Percentiles rank a stretch among this genome's conserved stretches.
Evolutionary conservation across 2,329 filamentous ascomycete genomes (phyloP).

Genomic region (Xylaria multiplex): DNA sequence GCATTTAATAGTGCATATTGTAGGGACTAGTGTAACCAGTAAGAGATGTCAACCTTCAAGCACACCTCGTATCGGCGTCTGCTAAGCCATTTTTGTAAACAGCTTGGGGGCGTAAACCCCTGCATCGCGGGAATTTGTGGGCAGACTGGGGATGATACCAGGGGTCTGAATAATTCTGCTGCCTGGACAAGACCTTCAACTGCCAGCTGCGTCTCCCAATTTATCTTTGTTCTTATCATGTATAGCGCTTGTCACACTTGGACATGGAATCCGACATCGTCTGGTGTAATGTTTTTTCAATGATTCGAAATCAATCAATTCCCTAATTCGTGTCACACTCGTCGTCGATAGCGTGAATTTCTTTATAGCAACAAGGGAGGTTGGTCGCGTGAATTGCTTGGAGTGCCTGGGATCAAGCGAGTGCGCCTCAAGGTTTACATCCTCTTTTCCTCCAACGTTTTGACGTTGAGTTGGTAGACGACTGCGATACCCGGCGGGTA

Average conservation of each 20-base stretch:
- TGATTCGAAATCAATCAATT: background rate
- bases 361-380: background rate
- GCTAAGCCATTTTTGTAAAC: too few species aligned
- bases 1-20: too few species aligned
- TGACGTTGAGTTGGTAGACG: background rate
- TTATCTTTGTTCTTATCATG: background rate
- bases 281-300: background rate
- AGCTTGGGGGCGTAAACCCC: too few species aligned
- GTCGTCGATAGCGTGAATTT: background rate
- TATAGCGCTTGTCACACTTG: background rate
- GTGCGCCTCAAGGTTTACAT: background rate
- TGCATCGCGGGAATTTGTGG: too few species aligned
- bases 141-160: conserved; percentile 1
- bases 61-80: too few species aligned
- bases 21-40: too few species aligned
- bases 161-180: conserved; percentile 19
- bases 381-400: background rate
- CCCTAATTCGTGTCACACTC: background rate
- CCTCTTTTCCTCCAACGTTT: background rate
- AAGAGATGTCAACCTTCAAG: too few species aligned
- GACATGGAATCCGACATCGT: background rate
- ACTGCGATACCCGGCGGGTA: background rate
- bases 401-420: background rate
- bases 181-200: conserved; percentile 15
- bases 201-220: background rate